Percentiles rank a stretch among this genome's conserved stretches.
phyloP scores from a whole-genome alignment of 2,329 filamentous ascomycete genomes.

The Epichloe coenophiala region DNA sequence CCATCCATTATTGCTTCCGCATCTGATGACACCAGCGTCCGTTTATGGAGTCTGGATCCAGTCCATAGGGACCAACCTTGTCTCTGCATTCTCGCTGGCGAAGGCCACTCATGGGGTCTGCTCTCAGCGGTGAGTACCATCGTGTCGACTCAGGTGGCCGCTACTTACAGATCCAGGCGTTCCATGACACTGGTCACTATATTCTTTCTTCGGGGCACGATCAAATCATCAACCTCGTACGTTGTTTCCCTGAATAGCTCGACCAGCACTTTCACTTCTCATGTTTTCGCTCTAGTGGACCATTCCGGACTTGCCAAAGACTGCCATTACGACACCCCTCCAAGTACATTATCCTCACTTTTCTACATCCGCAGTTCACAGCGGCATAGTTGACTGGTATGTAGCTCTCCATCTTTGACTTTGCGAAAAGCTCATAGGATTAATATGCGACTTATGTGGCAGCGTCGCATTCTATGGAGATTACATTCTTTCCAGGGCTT shows the following conservation, averaged over 20 bases:
- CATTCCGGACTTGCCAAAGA: constrained; percentile 46
- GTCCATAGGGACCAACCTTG: constrained; percentile 53
- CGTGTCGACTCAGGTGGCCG: not conserved
- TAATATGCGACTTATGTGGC: not conserved
- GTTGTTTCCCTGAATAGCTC: constrained; percentile 11
- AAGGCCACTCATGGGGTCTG: constrained; percentile 57
- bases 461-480: constrained; percentile 65
- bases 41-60: constrained; percentile 61
- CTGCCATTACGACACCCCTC: constrained; percentile 41
- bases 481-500: constrained; percentile 58
- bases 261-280: not conserved
- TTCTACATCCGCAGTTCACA: constrained; percentile 61
- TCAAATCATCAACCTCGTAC: constrained; percentile 58
- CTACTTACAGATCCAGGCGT: constrained; percentile 33
- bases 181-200: constrained; percentile 59
- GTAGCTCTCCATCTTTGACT: not conserved
- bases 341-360: constrained; percentile 68
- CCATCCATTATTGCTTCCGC: constrained; percentile 61
- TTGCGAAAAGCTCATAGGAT: not conserved
- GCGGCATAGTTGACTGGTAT: constrained; percentile 63
- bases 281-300: constrained; percentile 34
- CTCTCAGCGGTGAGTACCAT: constrained; percentile 41
- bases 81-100: constrained; percentile 56
- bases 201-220: constrained; percentile 64
- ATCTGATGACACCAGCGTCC: constrained; percentile 59